These are phyloP conservation scores for Aureobasidium sp. DNA, from an alignment of 2,329 filamentous ascomycete genomes.

Conservation along the genomic window DNA sequence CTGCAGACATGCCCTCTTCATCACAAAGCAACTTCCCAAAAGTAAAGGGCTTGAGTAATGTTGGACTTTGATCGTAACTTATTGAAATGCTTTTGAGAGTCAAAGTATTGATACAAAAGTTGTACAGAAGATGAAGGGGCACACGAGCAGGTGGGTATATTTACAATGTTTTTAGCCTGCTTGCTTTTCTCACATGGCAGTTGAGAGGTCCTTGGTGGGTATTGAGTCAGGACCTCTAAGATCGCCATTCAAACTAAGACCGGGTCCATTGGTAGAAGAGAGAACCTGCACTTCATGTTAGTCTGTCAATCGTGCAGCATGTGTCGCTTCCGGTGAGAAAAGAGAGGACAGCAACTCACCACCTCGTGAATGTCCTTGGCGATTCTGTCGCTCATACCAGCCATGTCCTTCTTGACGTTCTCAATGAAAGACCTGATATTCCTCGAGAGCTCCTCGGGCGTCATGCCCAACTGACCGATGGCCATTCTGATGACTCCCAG, in stretches of 20 bases:
- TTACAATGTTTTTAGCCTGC: conserved; percentile 13
- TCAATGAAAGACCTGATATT: conserved; percentile 76
- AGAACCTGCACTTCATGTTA: conserved; percentile 51
- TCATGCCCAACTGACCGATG: conserved; percentile 85
- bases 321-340: background rate
- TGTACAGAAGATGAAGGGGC: background rate
- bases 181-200: conserved; percentile 11
- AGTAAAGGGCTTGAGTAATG: too few relatives aligned
- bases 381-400: conserved; percentile 54
- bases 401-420: conserved; percentile 71
- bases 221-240: conserved; percentile 57
- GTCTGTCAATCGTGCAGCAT: background rate
- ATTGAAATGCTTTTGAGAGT: background rate
- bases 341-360: conserved; percentile 43
- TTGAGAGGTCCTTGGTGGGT: conserved; percentile 32
- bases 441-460: conserved; percentile 73
- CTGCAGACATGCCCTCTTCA: too few relatives aligned
- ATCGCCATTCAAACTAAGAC: conserved; percentile 76
- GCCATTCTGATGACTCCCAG: conserved; percentile 78
- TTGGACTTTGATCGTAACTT: too few relatives aligned
- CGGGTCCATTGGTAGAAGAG: conserved; percentile 80
- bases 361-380: conserved; percentile 68
- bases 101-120: background rate
- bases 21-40: too few relatives aligned
- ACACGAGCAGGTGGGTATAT: conserved; percentile 11